phyloP scores from a whole-genome alignment of 257 asterid genomes.

The Cordia subcordata region DNA sequence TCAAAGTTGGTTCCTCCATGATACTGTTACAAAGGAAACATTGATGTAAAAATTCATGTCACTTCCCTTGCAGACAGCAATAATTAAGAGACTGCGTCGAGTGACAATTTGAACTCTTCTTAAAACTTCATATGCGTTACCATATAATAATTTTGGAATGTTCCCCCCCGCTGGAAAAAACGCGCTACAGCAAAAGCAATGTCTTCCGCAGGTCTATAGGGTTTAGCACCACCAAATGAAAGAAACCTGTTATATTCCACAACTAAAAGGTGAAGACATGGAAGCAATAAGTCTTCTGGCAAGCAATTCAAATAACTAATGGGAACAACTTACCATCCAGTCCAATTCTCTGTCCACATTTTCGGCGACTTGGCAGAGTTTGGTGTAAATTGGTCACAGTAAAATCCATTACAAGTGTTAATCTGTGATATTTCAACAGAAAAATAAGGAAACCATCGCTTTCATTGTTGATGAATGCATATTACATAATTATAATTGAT shows the following conservation, averaged over 20 bases:
- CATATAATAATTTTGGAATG: constrained; percentile 93
- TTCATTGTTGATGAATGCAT: background rate
- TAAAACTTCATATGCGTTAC: constrained; percentile 26
- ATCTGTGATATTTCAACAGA: constrained; percentile 41
- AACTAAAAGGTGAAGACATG: background rate
- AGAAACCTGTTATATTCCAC: constrained; percentile 49
- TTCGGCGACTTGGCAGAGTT: constrained; percentile 71
- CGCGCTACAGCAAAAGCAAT: constrained; percentile 88
- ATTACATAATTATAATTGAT: background rate
- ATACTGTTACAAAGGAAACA: constrained; percentile 39
- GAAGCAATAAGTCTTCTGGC: background rate
- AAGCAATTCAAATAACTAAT: constrained; percentile 7
- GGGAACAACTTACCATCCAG: constrained; percentile 62
- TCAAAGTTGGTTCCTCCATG: constrained; percentile 96
- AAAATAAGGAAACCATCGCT: constrained; percentile 1
- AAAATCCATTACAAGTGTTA: constrained; percentile 91
- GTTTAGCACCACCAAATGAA: constrained; percentile 65
- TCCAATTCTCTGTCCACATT: constrained; percentile 98
- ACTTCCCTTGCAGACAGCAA: background rate
- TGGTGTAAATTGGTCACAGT: constrained; percentile 89
- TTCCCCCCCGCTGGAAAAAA: constrained; percentile 87
- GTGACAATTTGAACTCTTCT: background rate
- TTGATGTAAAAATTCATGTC: background rate
- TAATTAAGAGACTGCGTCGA: background rate
- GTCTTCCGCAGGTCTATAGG: constrained; percentile 83